Conservation (phyloP, 306 rosid species). For the Sphenostylis stenocarpa region DNA sequence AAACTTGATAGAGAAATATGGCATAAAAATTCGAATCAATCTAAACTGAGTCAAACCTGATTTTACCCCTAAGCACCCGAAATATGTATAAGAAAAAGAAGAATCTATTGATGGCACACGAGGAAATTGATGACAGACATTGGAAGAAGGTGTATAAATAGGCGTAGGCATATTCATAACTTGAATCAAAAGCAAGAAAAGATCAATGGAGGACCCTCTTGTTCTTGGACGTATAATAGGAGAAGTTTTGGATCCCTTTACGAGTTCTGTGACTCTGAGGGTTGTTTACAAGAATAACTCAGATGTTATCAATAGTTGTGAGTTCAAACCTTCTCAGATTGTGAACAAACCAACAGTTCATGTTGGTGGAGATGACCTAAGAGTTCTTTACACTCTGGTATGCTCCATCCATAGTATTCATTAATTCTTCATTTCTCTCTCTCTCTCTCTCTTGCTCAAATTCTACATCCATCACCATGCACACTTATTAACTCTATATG, state of each 20-base stretch:
- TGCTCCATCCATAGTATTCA: no score
- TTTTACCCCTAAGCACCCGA: no score
- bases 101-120: no score
- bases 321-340: constrained; percentile 28
- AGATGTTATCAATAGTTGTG: constrained; percentile 13
- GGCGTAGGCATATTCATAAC: neutral
- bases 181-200: neutral
- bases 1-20: no score
- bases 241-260: constrained; percentile 28
- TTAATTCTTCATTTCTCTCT: no score
- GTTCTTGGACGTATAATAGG: constrained; percentile 27
- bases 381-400: constrained; percentile 17
- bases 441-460: neutral
- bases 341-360: constrained; percentile 21
- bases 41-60: no score
- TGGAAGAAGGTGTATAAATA: no score
- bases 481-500: no score
- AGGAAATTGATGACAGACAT: no score
- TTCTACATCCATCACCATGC: neutral
- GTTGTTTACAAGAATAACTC: neutral
- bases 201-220: neutral
- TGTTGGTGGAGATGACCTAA: constrained; percentile 23
- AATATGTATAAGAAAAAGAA: no score
- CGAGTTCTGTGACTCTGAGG: neutral
- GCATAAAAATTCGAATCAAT: no score